These are phyloP conservation scores for Vanderwaltozyma yarrowii DNA, from an alignment of 805 yeast genomes.

Conservation along the genomic window DNA sequence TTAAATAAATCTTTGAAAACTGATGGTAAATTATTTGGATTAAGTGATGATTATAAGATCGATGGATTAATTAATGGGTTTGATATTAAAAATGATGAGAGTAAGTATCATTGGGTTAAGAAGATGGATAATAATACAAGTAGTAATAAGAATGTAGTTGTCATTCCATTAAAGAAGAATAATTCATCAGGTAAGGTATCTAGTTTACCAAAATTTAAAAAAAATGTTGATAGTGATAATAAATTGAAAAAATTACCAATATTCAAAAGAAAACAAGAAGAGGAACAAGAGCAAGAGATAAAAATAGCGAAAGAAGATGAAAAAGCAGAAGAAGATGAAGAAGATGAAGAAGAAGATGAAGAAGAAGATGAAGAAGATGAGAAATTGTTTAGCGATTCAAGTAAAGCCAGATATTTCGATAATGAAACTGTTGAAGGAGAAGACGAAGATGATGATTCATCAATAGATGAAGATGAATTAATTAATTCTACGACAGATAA, in stretches of 20 bases:
- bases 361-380: conserved; percentile 33
- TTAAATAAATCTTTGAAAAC: conserved; percentile 32
- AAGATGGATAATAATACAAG: conserved; percentile 25
- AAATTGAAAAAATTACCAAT: conserved; percentile 11
- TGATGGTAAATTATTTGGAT: conserved; percentile 44
- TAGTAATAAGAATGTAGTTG: no score
- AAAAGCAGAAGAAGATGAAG: conserved; percentile 17
- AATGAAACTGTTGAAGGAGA: conserved; percentile 15
- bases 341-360: conserved; percentile 27
- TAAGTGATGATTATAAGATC: conserved; percentile 33
- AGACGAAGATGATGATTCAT: conserved; percentile 36
- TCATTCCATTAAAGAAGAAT: conserved; percentile 24
- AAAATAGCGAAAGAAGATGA: conserved; percentile 18
- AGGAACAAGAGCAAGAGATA: no score
- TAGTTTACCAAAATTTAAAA: conserved; percentile 13
- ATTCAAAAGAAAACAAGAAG: conserved; percentile 13
- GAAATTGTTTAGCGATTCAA: conserved; percentile 31
- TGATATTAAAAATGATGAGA: conserved; percentile 23
- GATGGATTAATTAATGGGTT: conserved; percentile 64
- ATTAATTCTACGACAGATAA: conserved; percentile 27
- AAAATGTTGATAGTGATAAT: conserved; percentile 1
- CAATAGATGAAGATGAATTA: conserved; percentile 50
- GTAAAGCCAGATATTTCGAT: conserved; percentile 47
- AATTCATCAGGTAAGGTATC: conserved; percentile 5
- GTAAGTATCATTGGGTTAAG: conserved; percentile 42